Base-by-base conservation (phyloP, 768 basidiomycete species). In the Suillus tomentosus region DNA sequence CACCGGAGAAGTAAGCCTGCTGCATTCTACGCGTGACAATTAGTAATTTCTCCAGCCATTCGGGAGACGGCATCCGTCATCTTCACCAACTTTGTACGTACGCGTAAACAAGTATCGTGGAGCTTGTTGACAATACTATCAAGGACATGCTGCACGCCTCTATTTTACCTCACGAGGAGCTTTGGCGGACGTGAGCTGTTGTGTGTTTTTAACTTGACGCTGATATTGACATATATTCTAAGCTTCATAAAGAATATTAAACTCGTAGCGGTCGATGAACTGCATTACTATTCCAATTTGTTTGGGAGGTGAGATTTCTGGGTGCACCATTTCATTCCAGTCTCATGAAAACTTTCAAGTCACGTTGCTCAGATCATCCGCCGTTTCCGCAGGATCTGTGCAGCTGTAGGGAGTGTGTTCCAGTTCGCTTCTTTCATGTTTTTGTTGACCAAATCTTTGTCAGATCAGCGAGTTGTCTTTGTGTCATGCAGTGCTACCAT, bases 401-500 rank as follows among this genome's bases (percentile, higher is more conserved):
- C 84, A 56, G 89, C 90, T 1, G 81, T 95, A 54, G 90, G 94
- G 68, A 93, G 90, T 93, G 67, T 63, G 88, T 77, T 17, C 17
- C 6, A 17, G 53, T 34, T 61, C 19, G 14, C n/a, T 17, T 15
- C 61, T 13, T 37, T 1, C 47, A 3, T 19, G 19, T 40, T 63
- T 19, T 48, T 13, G 47, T 48, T 63, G 48, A 24, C 53, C 43
- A 53, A 45, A 19, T 56, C 11, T 42, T 14, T 36, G 17, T 17
- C 62, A 76, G 92, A 93, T 69, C 74, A 76, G 56, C 78, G 76
- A 0, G 71, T 83, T 3, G 82, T 79, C 19, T 94, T 92, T 70
- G 85, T 96, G 7, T 94, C 93, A 14, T 96, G 94, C 71, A 94
- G 91, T 65, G 94, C 94, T 42, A 96, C 94, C 0, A 89, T 96